These are phyloP conservation scores for Lachnellula hyalina DNA, from an alignment of 2,329 filamentous ascomycete species.

Conservation along the genomic window DNA sequence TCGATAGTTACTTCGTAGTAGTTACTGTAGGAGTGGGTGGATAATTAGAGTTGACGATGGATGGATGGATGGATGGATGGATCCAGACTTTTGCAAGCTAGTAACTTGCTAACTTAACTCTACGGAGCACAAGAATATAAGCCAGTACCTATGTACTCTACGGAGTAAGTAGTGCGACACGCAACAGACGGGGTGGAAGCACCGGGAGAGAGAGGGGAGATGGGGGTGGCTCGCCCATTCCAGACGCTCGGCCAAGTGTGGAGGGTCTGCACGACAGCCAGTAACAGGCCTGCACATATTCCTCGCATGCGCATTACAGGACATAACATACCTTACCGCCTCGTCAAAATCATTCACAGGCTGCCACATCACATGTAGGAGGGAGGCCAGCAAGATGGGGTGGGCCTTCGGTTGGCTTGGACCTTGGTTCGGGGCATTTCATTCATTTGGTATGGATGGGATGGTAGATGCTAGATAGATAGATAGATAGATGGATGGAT, in stretches of 20 bases:
- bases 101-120: too few relatives aligned
- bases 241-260: conserved; percentile 3
- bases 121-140: too few relatives aligned
- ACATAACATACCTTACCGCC: background rate
- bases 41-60: background rate
- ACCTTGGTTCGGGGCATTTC: too few relatives aligned
- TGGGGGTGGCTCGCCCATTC: too few relatives aligned
- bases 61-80: background rate
- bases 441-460: background rate
- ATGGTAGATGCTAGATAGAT: background rate
- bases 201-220: too few relatives aligned
- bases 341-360: conserved; percentile 12
- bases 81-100: background rate
- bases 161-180: too few relatives aligned
- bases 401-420: background rate
- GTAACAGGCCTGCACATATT: conserved; percentile 14
- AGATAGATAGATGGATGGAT: background rate
- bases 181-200: too few relatives aligned
- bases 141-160: too few relatives aligned
- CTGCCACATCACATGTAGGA: conserved; percentile 12
- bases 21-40: background rate
- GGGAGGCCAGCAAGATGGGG: conserved; percentile 10
- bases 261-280: conserved; percentile 6
- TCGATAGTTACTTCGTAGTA: background rate
- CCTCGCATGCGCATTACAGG: background rate